Evolutionary conservation across 2,329 filamentous ascomycete genomes (phyloP).

Genomic region (Dryadomyces sulphureus): DNA sequence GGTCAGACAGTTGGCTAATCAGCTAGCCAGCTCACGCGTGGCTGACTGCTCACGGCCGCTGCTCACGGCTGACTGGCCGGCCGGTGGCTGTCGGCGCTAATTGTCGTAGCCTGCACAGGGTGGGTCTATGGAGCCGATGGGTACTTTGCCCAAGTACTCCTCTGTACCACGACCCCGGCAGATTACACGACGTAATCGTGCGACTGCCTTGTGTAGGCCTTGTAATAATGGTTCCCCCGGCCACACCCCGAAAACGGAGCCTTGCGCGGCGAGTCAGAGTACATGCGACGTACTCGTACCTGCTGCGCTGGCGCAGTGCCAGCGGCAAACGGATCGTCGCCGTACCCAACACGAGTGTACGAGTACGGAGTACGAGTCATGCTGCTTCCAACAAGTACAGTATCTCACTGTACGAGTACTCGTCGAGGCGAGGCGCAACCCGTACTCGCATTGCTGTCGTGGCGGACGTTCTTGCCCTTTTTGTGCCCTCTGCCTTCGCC

Average conservation of each 20-base stretch:
- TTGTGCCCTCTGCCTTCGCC: neutral
- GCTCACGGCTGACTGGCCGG: neutral
- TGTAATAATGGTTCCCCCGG: neutral
- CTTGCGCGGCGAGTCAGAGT: neutral
- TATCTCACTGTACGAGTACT: too few species aligned
- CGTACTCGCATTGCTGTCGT: neutral
- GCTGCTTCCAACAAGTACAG: neutral
- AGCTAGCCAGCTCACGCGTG: too few species aligned
- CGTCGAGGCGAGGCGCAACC: too few species aligned
- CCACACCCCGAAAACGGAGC: constrained; percentile 4
- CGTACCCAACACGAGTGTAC: neutral
- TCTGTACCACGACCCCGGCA: neutral
- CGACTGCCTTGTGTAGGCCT: neutral
- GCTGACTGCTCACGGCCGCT: too few species aligned
- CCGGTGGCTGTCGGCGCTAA: neutral
- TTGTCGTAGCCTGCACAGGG: too few species aligned
- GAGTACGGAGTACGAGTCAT: neutral
- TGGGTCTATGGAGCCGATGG: neutral
- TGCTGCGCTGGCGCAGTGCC: too few species aligned
- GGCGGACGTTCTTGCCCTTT: too few species aligned
- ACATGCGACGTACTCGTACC: neutral
- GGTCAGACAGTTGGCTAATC: too few species aligned
- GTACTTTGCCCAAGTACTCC: too few species aligned
- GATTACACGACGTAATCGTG: constrained; percentile 1
- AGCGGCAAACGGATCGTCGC: too few species aligned